Percentiles rank a stretch among this genome's conserved stretches.
These are phyloP conservation scores for Fusarium napiforme DNA, from an alignment of 2,329 filamentous ascomycete genomes.

Conservation along the genomic window DNA sequence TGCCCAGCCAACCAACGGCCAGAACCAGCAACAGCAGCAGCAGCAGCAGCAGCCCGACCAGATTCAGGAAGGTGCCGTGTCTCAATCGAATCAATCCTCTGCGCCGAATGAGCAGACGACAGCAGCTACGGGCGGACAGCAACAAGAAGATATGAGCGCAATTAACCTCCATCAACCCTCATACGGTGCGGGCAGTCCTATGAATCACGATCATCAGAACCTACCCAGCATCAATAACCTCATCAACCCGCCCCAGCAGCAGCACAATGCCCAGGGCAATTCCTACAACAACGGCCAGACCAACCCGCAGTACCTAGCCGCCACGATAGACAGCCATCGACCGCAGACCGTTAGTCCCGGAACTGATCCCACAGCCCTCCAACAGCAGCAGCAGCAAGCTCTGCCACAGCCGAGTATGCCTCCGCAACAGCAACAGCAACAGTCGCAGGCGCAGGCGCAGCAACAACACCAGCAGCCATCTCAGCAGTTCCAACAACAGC, in stretches of 20 bases:
- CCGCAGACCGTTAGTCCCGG: constrained; percentile 53
- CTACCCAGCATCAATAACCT: constrained; percentile 85
- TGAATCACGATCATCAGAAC: constrained; percentile 68
- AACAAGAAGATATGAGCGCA: constrained; percentile 44
- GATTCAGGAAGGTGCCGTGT: constrained; percentile 32
- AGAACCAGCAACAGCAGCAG: constrained; percentile 33
- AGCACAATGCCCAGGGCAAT: constrained; percentile 55
- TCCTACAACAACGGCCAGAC: constrained; percentile 42
- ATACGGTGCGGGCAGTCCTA: constrained; percentile 44
- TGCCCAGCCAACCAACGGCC: constrained; percentile 25
- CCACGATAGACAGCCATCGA: constrained; percentile 42
- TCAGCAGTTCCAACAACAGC: constrained; percentile 33
- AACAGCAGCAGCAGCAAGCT: constrained; percentile 53
- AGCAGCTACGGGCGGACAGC: constrained; percentile 38
- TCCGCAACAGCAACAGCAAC: constrained; percentile 45
- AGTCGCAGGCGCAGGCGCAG: constrained; percentile 37
- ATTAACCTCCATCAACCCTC: constrained; percentile 44
- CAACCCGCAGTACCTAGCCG: constrained; percentile 43
- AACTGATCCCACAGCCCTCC: constrained; percentile 49
- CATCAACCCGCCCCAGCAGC: constrained; percentile 67
- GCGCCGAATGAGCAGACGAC: constrained; percentile 33
- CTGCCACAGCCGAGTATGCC: constrained; percentile 46
- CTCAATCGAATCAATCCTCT: constrained; percentile 28
- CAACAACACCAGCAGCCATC: constrained; percentile 41
- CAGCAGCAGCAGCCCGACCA: constrained; percentile 43